Base-by-base conservation (phyloP, 225 moss, liverwort and hornwort genomes). In the Sphagnum contortum region DNA sequence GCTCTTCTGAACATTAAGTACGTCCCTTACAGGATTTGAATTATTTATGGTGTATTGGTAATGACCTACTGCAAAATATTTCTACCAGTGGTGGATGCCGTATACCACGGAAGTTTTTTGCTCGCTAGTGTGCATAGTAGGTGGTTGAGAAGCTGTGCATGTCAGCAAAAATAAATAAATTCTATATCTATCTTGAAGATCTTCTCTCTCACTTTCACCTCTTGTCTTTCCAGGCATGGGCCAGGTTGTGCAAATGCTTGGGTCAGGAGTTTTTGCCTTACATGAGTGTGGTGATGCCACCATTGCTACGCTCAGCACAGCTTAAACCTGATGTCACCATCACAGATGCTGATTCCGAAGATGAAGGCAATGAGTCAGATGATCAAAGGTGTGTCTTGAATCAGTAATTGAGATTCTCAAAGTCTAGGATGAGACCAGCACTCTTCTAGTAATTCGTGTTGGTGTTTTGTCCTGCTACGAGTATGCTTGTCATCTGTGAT, bases 241-340 rank as follows among this genome's bases (percentile, higher is more conserved):
- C 98, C 65, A 81, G 98, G 71, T 79, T 98, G 59, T 98, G 98
- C 81, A 98, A 98, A 71, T 98, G 98, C 80, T 74, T 98, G 62
- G 98, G 98, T 64, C 98, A 98, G 70, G 98, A 98, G 75, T 98
- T 98, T 60, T 67, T 98, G 64, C 98, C 98, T 9, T 98, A 98
- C 72, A 98, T 98, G 98, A 90, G 89, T 72, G 98, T 93, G 64
- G 98, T 98, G 66, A 98, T 98, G 98, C 98, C 98, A 62, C 93
- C 98, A 55, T 77, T 98, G 65, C 80, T 98, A 44, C 89, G 93
- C 57, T 98, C 98, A 60, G 98, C 98, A 56, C 98, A 91, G 74
- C 71, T 93, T 51, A 98, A 98, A 79, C 98, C 98, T 62, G 98
- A 98, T 72, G 98, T 98, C 45, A 98, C 92, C 44, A 93, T 98